Base-by-base conservation (phyloP, 2,329 filamentous ascomycete genomes). In the Hymenoscyphus fraxineus region DNA sequence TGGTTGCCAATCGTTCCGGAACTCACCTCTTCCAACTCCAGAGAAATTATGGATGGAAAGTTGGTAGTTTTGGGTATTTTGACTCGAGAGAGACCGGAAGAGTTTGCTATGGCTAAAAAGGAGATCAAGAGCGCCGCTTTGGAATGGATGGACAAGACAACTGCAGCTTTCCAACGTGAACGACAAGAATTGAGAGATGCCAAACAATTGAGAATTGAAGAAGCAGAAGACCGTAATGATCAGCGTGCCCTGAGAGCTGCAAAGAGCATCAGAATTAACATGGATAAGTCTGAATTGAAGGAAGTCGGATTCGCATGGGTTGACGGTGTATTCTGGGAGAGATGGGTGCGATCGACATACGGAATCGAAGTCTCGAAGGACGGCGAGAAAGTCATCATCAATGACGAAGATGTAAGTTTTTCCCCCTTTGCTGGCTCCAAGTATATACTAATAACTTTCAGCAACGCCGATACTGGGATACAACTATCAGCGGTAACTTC, bases 81-180 rank as follows among this genome's bases (percentile, higher is more conserved):
- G 51, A 92, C 89, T 74, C 86, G 93, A 60, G 88, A 92, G 41
- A 87, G 93, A 66, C 82, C 88, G 44, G 91, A 94, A 64, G 88
- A 92, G 41, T 97, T 97, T 76, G 80, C 86, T 60, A 83, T 84
- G 64, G 90, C 91, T 32, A 90, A 91, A 76, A 88, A 90, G 40
- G 96, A 99, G 78, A 88, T 99, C 79, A 98, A 98, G 84, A 94
- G 90, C 70, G 95, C 95, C 1, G 95, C 95, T 9, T 85, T 93
- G 66, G 95, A 98, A 77, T 99, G 95, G 93, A 97, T 98, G 85
- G 94, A 98, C 77, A 95, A 96, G 79, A 92, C 97, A 78, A 90
- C 92, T 19, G 88, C 94, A 71, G 84, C 92, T 47, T 97, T 97
- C 82, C 92, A 97, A 76, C 86, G 96, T 16, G 94, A 98, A 78